A percentile compares a stretch with the other conserved stretches of the same genome.
Evolutionary conservation across 345 rosid genomes (phyloP).

Genomic region (Gossypium mustelinum): DNA sequence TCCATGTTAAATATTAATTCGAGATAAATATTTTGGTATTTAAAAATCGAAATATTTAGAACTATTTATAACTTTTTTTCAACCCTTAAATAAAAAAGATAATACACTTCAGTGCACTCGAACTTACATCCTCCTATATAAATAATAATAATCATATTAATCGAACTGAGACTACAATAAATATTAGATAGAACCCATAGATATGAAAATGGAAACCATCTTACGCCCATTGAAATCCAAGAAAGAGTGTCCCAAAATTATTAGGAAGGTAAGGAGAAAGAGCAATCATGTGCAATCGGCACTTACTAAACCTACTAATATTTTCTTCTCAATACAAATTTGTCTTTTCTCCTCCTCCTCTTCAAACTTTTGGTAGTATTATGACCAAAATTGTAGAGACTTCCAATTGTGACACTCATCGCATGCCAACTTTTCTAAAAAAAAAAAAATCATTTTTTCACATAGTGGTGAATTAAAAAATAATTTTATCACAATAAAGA

Average conservation of each 20-base stretch:
- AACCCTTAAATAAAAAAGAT: no score
- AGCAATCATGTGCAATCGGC: neutral
- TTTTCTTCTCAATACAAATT: no score
- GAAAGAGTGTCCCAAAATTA: neutral
- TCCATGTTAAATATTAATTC: no score
- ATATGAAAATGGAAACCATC: no score
- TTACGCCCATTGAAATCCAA: neutral
- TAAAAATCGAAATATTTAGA: no score
- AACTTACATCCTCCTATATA: rapidly evolving
- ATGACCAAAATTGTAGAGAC: neutral
- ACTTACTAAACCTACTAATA: neutral
- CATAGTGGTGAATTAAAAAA: no score
- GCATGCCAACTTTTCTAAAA: neutral
- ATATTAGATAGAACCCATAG: no score
- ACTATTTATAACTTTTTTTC: rapidly evolving
- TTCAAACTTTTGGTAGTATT: neutral
- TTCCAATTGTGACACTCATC: neutral
- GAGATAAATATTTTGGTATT: no score
- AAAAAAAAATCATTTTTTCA: no score
- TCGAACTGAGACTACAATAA: no score
- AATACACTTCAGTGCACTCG: no score
- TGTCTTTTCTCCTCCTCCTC: neutral
- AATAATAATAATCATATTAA: rapidly evolving
- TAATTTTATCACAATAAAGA: no score
- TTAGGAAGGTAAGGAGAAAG: neutral